These are phyloP conservation scores for Cyclotella baltica DNA, from an alignment of 108 stramenopile species.

Conservation along the genomic window DNA sequence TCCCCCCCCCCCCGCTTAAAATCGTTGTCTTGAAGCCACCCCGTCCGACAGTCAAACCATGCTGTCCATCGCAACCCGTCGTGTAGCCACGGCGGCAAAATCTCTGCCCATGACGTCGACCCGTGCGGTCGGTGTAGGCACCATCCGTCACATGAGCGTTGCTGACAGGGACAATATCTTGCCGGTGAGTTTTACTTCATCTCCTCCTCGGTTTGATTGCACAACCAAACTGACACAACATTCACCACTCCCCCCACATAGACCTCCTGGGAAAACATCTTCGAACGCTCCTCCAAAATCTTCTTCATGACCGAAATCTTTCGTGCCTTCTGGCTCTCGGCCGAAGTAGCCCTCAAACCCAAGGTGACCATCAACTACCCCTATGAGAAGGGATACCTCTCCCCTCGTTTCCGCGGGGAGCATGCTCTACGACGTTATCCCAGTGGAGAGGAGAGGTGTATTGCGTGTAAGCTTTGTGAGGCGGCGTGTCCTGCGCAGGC, in stretches of 20 bases:
- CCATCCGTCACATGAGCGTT: conserved; percentile 36
- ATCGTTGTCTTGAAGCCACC: not conserved
- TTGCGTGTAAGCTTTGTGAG: conserved; percentile 99
- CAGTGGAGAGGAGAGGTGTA: conserved; percentile 99
- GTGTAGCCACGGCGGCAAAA: conserved; percentile 6
- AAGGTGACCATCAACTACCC: conserved; percentile 99
- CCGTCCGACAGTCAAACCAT: not conserved
- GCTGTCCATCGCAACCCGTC: conserved; percentile 25
- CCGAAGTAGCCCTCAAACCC: conserved; percentile 85
- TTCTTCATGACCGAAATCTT: conserved; percentile 94
- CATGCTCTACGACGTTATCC: conserved; percentile 98
- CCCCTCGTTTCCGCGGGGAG: conserved; percentile 99
- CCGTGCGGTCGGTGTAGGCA: not conserved
- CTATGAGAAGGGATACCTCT: conserved; percentile 95
- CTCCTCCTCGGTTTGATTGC: not conserved
- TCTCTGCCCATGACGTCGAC: not conserved
- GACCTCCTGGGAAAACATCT: conserved; percentile 86
- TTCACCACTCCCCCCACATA: conserved; percentile 17
- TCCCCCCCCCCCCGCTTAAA: not conserved
- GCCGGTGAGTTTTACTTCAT: conserved; percentile 36
- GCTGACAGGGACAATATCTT: conserved; percentile 51
- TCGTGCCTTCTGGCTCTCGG: conserved; percentile 81
- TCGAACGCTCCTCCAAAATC: conserved; percentile 86
- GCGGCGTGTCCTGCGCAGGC: conserved; percentile 99
- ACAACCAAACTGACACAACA: not conserved